Base-by-base conservation (phyloP, 768 basidiomycete genomes). In the Leucosporidium yakuticum region DNA sequence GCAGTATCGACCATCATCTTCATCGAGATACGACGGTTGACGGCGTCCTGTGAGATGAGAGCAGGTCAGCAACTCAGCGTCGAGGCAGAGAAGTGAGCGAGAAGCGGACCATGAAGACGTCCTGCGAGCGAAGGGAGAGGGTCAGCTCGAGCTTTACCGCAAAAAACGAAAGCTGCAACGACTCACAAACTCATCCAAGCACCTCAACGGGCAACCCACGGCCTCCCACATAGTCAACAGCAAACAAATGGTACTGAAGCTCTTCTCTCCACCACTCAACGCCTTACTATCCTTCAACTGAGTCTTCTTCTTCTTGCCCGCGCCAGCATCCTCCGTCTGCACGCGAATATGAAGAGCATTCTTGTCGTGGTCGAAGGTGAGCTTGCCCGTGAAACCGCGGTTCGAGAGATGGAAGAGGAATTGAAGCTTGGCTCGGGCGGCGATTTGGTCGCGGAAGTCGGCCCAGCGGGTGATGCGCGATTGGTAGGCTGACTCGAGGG, bases 1-100 rank as follows among this genome's bases (percentile, higher is more conserved):
- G 94, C 94, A 2, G 89, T 90, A 32, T 93, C 91, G 71, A 94
- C 89, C 85, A 97, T 89, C 89, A 95, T 92, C 79, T 86, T 90
- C 87, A 95, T 96, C 68, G 89, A 89, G 75, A 95, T 88, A 57
- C 87, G 86, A 25, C 96, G 86, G 68, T 81, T 81, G 56, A 77
- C 76, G 15, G 74, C 74, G 68, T 81, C 81, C 39, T 44, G 39
- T 44, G 6, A 55, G 62, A 34, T 23, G 11, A 15, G 20, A 14
- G 17, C 1, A 27, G 27, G 20, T 14, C 29, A 12, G 49, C 8
- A 3, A 49, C 31, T 59, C 32, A 39, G 31, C 17, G 2, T 58
- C 44, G 23, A 59, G 19, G 20, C 6, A 17, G 61, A 17, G 23
- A 31, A 23, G 32, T 25, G 32, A 6, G 29, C 50, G 23, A 44